Conservation (phyloP, 495 filamentous ascomycete species). For the Copromyces sp. region DNA sequence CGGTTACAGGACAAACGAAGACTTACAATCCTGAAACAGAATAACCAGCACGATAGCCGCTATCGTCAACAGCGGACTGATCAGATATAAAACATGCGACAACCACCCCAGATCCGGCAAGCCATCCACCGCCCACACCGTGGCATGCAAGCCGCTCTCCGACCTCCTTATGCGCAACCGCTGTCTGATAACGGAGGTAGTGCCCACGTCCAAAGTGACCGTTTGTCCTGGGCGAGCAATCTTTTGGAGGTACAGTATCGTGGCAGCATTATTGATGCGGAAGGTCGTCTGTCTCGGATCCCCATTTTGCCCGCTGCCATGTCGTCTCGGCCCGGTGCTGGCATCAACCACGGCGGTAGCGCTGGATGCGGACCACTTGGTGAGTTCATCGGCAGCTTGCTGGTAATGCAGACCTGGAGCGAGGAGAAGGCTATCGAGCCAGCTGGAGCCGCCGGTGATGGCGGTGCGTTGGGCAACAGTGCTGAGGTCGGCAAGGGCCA, state of each 20-base stretch:
- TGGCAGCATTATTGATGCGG: slow-evolving; percentile 44
- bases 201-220: slow-evolving; percentile 37
- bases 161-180: slow-evolving; percentile 9
- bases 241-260: slow-evolving; percentile 38
- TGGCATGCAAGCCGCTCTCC: slow-evolving; percentile 17
- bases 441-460: slow-evolving; percentile 40
- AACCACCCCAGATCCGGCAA: slow-evolving; percentile 25
- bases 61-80: slow-evolving; percentile 33
- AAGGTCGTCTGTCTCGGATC: slow-evolving; percentile 24
- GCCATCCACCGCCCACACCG: slow-evolving; percentile 21
- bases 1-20: neutral
- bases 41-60: slow-evolving; percentile 29
- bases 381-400: slow-evolving; percentile 42
- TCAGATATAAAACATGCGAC: slow-evolving; percentile 36
- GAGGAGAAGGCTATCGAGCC: slow-evolving; percentile 44
- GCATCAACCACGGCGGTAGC: slow-evolving; percentile 9
- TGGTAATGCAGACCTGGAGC: slow-evolving; percentile 52
- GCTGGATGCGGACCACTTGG: slow-evolving; percentile 11
- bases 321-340: slow-evolving; percentile 10
- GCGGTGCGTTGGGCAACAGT: slow-evolving; percentile 44
- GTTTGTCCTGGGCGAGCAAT: slow-evolving; percentile 35
- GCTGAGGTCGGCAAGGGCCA: slow-evolving; percentile 48
- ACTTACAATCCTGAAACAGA: slow-evolving; percentile 36
- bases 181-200: slow-evolving; percentile 8
- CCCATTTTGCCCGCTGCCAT: neutral